A percentile compares a stretch with the other conserved stretches of the same genome.
These are phyloP conservation scores for Fusarium gaditjirri DNA, from an alignment of 2,329 filamentous ascomycete species.

Conservation along the genomic window DNA sequence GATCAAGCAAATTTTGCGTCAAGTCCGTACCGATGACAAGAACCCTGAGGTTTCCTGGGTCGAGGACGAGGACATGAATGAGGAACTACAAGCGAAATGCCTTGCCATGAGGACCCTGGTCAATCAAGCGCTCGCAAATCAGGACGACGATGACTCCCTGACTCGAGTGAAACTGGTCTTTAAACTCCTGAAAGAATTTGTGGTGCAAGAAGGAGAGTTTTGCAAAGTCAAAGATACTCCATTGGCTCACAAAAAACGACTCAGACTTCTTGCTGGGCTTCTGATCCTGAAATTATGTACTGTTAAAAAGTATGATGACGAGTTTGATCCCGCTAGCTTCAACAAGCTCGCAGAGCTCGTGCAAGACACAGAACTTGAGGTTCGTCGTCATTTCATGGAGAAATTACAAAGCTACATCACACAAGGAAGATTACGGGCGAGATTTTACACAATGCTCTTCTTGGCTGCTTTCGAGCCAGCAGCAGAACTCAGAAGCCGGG, in stretches of 20 bases:
- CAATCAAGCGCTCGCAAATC: slow-evolving; percentile 78
- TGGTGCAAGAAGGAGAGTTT: slow-evolving; percentile 81
- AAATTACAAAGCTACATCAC: slow-evolving; percentile 93
- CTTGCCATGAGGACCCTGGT: slow-evolving; percentile 87
- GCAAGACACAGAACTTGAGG: slow-evolving; percentile 79
- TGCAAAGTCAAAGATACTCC: slow-evolving; percentile 81
- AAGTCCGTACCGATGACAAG: slow-evolving; percentile 71
- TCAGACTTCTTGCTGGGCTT: slow-evolving; percentile 84
- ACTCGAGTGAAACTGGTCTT: slow-evolving; percentile 75
- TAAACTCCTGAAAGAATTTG: slow-evolving; percentile 79
- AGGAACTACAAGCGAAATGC: slow-evolving; percentile 85
- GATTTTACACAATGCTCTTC: slow-evolving; percentile 92
- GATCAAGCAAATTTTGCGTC: slow-evolving; percentile 77
- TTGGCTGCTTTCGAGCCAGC: slow-evolving; percentile 91
- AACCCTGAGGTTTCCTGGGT: slow-evolving; percentile 73
- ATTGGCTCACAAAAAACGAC: slow-evolving; percentile 78
- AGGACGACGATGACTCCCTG: slow-evolving; percentile 63
- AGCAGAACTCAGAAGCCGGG: slow-evolving; percentile 75
- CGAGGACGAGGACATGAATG: slow-evolving; percentile 73
- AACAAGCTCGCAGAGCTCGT: slow-evolving; percentile 82
- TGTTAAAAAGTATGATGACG: slow-evolving; percentile 77
- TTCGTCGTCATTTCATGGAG: slow-evolving; percentile 82
- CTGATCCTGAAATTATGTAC: slow-evolving; percentile 86
- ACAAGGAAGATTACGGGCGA: slow-evolving; percentile 72
- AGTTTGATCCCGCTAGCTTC: slow-evolving; percentile 79